Base-by-base conservation (phyloP, 2,329 filamentous ascomycete genomes). In the Fusarium pseudoanthophilum region DNA sequence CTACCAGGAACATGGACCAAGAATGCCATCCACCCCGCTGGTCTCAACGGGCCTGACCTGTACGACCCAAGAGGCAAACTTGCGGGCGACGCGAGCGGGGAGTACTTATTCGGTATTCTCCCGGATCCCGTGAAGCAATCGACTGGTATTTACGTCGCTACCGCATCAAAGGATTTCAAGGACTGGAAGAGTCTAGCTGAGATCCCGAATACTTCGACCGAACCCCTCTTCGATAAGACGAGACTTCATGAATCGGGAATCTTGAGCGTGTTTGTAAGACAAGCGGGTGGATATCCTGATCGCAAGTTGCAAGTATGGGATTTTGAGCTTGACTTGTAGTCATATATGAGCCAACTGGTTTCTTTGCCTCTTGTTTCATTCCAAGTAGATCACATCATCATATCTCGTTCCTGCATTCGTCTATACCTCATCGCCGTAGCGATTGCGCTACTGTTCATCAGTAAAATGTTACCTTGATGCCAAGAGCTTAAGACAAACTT, bases 231-330 rank as follows among this genome's bases (percentile, higher is more conserved):
- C 16, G 71, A 74, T 15, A 63, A 18, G 34, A 49, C 13, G 0
- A 45, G 71, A 9, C 21, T 74, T 2, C 71, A 63, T 16, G 60
- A 74, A 3, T 53, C 40, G 9, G 71, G 58, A 1, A 11, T 74
- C 0, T 21, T 74, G 56, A 74, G 71, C 4, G 60, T 74, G 0
- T 74, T 72, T 36, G 43, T 74, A 0, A 62, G 71, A 10, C 71
- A 74, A 14, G 71, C 39, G 20, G 71, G 71, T 0, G 40, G 55
- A 0, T 74, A 57, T 18, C 71, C 71, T 0, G 36, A 72, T 7
- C 55, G 71, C 5, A 74, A 74, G n/a, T 5, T 74, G 1, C 67
- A 74, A 37, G 67, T 74, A 1, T 74, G 71, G 71, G 71, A 74
- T 13, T 74, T 74, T 28, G 71, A 74, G 24, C 57, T 74, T 13